Evolutionary conservation across 805 yeast species (phyloP), one percentile per base, ranked within the genome.

Genomic region (Metschnikowia borealis): DNA sequence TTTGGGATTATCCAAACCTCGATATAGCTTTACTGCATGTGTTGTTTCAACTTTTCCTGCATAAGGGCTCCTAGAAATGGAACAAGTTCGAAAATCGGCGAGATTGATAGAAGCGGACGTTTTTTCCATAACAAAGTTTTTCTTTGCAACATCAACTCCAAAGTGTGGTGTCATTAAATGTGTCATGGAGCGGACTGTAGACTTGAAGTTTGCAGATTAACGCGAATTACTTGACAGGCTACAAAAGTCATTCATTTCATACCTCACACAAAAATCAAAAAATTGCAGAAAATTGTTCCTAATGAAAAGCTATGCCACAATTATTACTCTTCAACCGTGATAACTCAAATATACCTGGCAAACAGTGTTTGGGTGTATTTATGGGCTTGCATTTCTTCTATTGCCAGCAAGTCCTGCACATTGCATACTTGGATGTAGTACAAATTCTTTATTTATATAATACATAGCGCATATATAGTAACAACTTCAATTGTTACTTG

Each of bases 401-500:
- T 10, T 6, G 8, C 0, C 8, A 13, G 3, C 10, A 3, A 3
- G 6, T 38, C 32, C 38, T 20, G 38, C 32, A 33, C 21, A 41
- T 31, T 11, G 34, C 13, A 18, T 14, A 29, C 36, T 41, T 18
- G 11, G 1, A 6, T 29, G 17, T 31, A 18, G 18, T 26, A 26
- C 11, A 26, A 26, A 15, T 18, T 29, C 3, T 18, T 17, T 17
- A 31, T 11, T 14, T 42, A 38, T 38, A 26, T 42, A 42, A 6
- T 42, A 33, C 34, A 42, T 20, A 29, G 20, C 38, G 34, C 35
- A 31, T 31, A 37, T 15, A 41, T 20, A 20, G 10, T 21, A 6
- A 26, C 18, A 21, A 34, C 23, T 29, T 32, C 21, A 44, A 35
- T 44, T 37, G 3, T 37, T 48, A 14, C 40, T 52, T 26, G 51